Base-by-base conservation (phyloP, 2,329 filamentous ascomycete species). In the Cadophora luteo-olivacea region DNA sequence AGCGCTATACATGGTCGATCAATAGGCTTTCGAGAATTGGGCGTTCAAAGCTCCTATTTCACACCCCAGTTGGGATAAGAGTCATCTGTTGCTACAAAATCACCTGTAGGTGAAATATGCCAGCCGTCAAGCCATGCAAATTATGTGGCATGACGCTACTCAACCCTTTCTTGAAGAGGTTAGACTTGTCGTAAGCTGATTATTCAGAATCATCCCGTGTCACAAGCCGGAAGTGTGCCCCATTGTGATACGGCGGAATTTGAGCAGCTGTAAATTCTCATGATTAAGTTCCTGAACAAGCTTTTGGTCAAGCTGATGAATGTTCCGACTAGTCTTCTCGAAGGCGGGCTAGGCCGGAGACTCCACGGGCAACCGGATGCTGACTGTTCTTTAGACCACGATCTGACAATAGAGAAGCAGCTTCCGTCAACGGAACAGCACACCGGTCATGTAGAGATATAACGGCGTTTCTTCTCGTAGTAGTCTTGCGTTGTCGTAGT, bases 211-310 rank as follows among this genome's bases (percentile, higher is more conserved):
- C 22, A 24, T 62, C 38, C 22, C 24, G 14, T 25, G 11, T 41
- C 33, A 25, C 22, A 19, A 60, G 22, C 33, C 33, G 33, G 55
- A 45, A 45, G 1, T 2, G 12, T 45, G 5, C 11, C 11, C 19
- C 22, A 19, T 16, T 41, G 3, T 45, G 55, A 45, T 6, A 24
- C 8, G 36, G 55, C 12, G 45, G n/a, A 14, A 9, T 60, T 12
- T 38, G 24, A 51, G 19, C 24, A 65, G 29, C 14, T 57, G 25
- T 29, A 16, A 12, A 24, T 22, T n/a, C 11, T 14, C 24, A 14
- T 19, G 24, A 66, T 66, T 25, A 52, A 61, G 8, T 5, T 61
- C 57, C 48, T 22, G 48, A 66, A 61, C 5, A 38, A 60, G 64
- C 29, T 55, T 61, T 58, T 61, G 52, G 12, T 55, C 48, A 45